Conservation (phyloP, 495 filamentous ascomycete species). For the Cercophora scortea region DNA sequence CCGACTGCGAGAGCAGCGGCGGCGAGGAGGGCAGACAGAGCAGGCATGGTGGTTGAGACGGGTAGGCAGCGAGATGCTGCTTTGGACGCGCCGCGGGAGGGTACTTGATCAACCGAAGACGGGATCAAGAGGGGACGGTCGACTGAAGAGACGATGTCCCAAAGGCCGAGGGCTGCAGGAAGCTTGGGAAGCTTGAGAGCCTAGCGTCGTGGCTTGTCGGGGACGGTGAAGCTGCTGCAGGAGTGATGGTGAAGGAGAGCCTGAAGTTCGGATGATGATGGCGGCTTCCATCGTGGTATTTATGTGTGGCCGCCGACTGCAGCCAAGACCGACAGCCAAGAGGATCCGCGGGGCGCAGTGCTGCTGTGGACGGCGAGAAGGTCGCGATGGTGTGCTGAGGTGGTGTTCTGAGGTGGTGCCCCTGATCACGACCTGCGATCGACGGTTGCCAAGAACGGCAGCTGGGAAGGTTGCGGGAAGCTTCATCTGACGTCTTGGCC, state of each 20-base stretch:
- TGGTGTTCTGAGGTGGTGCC: too few relatives aligned
- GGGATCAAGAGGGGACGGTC: neutral
- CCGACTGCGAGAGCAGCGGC: slow-evolving; percentile 31
- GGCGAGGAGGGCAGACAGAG: slow-evolving; percentile 8
- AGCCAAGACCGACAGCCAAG: too few relatives aligned
- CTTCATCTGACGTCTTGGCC: neutral
- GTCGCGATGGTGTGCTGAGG: too few relatives aligned
- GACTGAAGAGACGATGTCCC: neutral
- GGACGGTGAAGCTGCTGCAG: neutral
- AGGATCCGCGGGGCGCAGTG: too few relatives aligned
- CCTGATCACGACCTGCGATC: too few relatives aligned
- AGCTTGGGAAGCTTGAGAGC: neutral
- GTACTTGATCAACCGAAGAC: neutral
- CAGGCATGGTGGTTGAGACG: slow-evolving; percentile 3
- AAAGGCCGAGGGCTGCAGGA: neutral
- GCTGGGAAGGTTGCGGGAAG: neutral
- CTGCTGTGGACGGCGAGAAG: too few relatives aligned
- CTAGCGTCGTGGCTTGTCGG: neutral
- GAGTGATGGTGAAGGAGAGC: neutral
- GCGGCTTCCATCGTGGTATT: neutral
- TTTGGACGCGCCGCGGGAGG: too few relatives aligned
- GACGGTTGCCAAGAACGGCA: neutral
- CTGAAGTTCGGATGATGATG: neutral
- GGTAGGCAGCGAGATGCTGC: too few relatives aligned
- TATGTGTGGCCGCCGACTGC: neutral